Base-by-base conservation (phyloP, 2,329 filamentous ascomycete genomes). In the Tolypocladium tundrense region DNA sequence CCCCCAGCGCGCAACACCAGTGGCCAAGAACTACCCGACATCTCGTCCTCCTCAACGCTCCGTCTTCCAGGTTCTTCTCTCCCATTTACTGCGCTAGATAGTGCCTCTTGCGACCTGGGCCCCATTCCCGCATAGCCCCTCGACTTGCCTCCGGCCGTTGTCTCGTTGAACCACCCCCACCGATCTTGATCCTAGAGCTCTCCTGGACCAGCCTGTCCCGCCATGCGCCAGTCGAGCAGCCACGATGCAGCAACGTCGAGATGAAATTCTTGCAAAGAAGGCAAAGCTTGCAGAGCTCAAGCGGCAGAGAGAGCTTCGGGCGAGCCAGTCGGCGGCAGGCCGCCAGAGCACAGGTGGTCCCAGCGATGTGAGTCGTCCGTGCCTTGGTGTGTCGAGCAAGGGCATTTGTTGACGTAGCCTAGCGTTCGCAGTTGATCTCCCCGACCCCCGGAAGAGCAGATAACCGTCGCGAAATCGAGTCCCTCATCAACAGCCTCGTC, bases 231-330 rank as follows among this genome's bases (percentile, higher is more conserved):
- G 67, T 69, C 66, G 67, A 70, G 65, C 69, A 62, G 69, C 61
- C 73, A 76, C 68, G 64, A 87, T 88, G 80, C 85, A 88, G 76
- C 87, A 92, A 80, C 88, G 92, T 67, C 88, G 91, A 78, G 91
- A 96, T 79, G 94, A 99, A 79, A 96, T 99, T 66, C 79, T 94
- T 67, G 92, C 91, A 65, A 99, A 99, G 78, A 93, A 90, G 79
- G 93, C 92, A 62, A 97, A 94, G 80, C 90, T 99, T 67, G 92
- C 90, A 54, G 94, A 97, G 81, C 83, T 99, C 64, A 97, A 96
- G 78, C 85, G 90, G 61, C 91, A 97, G 76, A 85, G 94, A 66
- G 91, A 95, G 72, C 77, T 93, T 66, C 84, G 92, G 60, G 84
- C 90, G 63, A 89, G 83, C 70, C 90, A 95, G 70, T 85, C 89